Conservation (phyloP, 1,284 basidiomycete genomes). For the Malassezia arunalokei region DNA sequence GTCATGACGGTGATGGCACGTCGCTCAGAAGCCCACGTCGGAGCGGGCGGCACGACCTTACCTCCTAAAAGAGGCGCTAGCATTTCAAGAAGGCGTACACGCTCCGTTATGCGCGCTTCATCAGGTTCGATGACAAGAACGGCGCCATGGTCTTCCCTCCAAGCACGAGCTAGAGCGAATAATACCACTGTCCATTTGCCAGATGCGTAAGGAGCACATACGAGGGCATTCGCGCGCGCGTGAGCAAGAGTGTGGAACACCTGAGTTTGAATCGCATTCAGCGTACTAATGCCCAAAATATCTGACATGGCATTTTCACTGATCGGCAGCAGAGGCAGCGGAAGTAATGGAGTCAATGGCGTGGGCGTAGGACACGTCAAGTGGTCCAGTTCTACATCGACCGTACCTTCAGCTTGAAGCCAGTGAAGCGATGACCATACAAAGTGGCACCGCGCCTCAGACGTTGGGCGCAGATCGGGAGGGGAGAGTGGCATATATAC, state of each 20-base stretch:
- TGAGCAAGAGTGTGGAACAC: conserved; percentile 70
- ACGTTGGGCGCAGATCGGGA: conserved; percentile 48
- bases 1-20: neutral
- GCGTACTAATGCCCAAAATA: conserved; percentile 47
- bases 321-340: conserved; percentile 67
- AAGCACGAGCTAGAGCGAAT: conserved; percentile 57
- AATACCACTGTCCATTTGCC: conserved; percentile 71
- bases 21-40: neutral
- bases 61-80: neutral
- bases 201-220: conserved; percentile 67
- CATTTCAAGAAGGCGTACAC: neutral
- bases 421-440: conserved; percentile 81
- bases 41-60: neutral
- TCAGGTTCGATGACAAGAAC: conserved; percentile 5
- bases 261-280: conserved; percentile 85
- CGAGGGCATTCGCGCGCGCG: conserved; percentile 60
- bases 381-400: conserved; percentile 56
- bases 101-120: neutral
- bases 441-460: conserved; percentile 45
- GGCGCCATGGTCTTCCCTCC: conserved; percentile 23
- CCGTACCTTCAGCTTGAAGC: conserved; percentile 76
- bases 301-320: conserved; percentile 47
- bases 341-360: conserved; percentile 59
- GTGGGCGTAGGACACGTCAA: conserved; percentile 65
- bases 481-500: conserved; percentile 52